These are phyloP conservation scores for Deinandra increscens DNA, from an alignment of 129 eudicot species.

Conservation along the genomic window DNA sequence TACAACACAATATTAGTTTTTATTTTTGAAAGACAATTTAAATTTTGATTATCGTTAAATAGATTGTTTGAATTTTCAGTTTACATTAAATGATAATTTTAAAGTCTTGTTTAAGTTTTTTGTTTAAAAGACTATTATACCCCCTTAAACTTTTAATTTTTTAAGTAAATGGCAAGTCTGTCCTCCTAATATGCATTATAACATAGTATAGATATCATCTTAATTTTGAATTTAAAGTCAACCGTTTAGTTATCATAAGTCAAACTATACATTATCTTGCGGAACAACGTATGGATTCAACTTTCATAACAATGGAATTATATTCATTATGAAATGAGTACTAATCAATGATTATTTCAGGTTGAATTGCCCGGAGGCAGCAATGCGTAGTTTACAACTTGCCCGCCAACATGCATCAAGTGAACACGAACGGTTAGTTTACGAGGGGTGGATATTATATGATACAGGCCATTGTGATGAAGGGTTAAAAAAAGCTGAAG, in stretches of 20 bases:
- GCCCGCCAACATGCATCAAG: constrained; percentile 92
- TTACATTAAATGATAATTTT: no score
- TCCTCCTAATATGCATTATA: no score
- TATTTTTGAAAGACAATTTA: no score
- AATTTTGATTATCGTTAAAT: no score
- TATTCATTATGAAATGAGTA: not conserved
- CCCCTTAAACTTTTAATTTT: no score
- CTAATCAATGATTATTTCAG: constrained; percentile 38
- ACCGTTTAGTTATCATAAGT: not conserved
- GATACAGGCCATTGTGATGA: constrained; percentile 96
- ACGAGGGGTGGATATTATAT: constrained; percentile 96
- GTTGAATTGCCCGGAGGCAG: constrained; percentile 96
- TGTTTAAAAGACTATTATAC: no score
- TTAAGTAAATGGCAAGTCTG: no score
- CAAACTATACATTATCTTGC: constrained; percentile 4
- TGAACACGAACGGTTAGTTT: constrained; percentile 85
- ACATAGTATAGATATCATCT: no score
- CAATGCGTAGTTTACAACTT: constrained; percentile 90
- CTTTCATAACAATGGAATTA: not conserved
- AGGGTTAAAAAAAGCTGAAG: constrained; percentile 90
- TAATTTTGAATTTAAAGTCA: not conserved
- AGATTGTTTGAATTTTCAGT: no score
- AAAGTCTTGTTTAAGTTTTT: no score
- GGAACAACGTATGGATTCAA: not conserved
- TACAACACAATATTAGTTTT: no score